These are phyloP conservation scores for Priceomyces fermenticarens DNA, from an alignment of 805 yeast genomes.

Conservation along the genomic window DNA sequence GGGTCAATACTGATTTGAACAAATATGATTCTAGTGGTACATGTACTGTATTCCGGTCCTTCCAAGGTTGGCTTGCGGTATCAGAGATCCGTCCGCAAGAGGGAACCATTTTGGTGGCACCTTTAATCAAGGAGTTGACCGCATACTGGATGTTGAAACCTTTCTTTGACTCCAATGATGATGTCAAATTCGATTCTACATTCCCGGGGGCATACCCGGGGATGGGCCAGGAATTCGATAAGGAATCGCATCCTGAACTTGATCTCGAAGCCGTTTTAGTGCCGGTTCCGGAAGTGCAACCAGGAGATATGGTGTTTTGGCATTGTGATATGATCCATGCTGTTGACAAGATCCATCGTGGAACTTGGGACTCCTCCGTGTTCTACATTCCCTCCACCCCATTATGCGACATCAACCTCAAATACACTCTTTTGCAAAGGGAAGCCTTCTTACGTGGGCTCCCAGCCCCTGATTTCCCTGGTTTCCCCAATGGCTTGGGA, in stretches of 20 bases:
- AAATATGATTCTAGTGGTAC: conserved; percentile 20
- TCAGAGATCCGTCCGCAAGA: conserved; percentile 32
- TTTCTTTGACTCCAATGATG: conserved; percentile 30
- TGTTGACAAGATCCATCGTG: conserved; percentile 35
- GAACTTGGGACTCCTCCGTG: conserved; percentile 34
- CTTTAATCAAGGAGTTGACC: conserved; percentile 31
- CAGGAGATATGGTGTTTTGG: conserved; percentile 45
- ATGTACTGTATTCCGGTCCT: conserved; percentile 36
- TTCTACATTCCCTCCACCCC: conserved; percentile 38
- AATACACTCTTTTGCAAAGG: conserved; percentile 16
- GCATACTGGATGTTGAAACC: conserved; percentile 41
- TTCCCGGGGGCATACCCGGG: conserved; percentile 41
- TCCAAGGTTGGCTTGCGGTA: conserved; percentile 46
- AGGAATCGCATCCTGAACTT: conserved; percentile 32
- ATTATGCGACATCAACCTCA: conserved; percentile 17
- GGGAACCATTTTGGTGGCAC: conserved; percentile 38
- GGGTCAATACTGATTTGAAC: conserved; percentile 31
- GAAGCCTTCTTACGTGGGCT: conserved; percentile 18
- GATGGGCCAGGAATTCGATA: conserved; percentile 28
- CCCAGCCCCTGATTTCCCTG: conserved; percentile 25
- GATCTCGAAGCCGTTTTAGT: conserved; percentile 26
- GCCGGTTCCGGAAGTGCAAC: conserved; percentile 33
- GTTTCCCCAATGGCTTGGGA: conserved; percentile 17
- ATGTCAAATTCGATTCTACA: conserved; percentile 25
- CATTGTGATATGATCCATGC: conserved; percentile 42